These are phyloP conservation scores for Leccinum subtestaceum DNA, from an alignment of 768 basidiomycete species.

Conservation along the genomic window DNA sequence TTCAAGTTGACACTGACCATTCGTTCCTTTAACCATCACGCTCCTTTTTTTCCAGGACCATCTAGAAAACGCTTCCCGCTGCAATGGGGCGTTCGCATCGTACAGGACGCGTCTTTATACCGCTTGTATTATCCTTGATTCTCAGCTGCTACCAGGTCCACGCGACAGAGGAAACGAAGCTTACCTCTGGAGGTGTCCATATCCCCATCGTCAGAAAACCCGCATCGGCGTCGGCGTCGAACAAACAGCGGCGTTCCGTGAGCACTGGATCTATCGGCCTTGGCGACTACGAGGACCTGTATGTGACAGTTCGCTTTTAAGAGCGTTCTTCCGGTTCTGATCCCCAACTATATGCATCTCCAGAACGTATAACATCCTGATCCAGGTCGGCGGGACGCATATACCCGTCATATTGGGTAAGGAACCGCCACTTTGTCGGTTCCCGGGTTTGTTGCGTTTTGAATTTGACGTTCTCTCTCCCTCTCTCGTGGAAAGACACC, in stretches of 20 bases:
- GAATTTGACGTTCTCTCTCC: slow-evolving; percentile 1
- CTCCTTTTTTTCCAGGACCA: not conserved
- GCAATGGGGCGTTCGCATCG: slow-evolving; percentile 11
- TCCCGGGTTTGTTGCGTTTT: not conserved
- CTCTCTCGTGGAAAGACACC: slow-evolving; percentile 46
- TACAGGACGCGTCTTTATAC: slow-evolving; percentile 5
- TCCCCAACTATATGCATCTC: not conserved
- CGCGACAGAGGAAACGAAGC: not conserved
- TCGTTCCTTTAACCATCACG: not conserved
- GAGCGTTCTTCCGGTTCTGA: not conserved
- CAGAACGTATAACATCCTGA: slow-evolving; percentile 63
- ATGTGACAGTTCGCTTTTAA: slow-evolving; percentile 42
- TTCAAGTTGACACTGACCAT: not conserved
- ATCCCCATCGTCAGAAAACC: slow-evolving; percentile 21
- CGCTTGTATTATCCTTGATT: slow-evolving; percentile 3
- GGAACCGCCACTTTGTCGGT: not conserved
- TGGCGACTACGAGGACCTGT: slow-evolving; percentile 44
- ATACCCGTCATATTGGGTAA: slow-evolving; percentile 62
- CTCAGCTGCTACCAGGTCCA: slow-evolving; percentile 1
- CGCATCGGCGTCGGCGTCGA: not conserved
- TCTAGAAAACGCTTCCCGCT: not conserved
- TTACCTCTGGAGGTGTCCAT: slow-evolving; percentile 21
- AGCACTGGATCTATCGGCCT: slow-evolving; percentile 45
- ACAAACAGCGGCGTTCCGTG: slow-evolving; percentile 9
- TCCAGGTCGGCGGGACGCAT: slow-evolving; percentile 51